phyloP scores from a whole-genome alignment of 352 stramenopile species.

The Phytophthora citrophthora region DNA sequence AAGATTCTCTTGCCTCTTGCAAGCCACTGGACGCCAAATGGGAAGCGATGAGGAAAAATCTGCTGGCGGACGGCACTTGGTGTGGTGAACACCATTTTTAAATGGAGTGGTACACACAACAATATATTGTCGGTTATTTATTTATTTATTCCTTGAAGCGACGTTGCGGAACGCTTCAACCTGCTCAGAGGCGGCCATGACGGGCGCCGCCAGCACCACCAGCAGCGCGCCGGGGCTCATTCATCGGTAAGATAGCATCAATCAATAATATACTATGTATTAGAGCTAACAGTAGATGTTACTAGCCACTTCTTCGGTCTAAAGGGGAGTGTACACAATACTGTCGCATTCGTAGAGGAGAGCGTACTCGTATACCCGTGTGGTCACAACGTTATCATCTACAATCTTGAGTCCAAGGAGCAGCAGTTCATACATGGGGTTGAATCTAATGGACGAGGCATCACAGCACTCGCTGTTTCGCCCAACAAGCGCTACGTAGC shows the following conservation, averaged over 20 bases:
- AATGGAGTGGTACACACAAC: background rate
- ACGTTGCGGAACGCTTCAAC: conserved; percentile 22
- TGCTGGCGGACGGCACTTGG: conserved; percentile 26
- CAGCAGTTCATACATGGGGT: conserved; percentile 92
- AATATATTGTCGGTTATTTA: background rate
- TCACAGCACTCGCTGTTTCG: conserved; percentile 87
- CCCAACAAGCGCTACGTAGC: conserved; percentile 89
- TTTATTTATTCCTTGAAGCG: conserved; percentile 1
- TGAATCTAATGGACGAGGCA: conserved; percentile 75
- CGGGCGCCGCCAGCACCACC: conserved; percentile 15
- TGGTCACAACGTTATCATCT: conserved; percentile 88
- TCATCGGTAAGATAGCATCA: conserved; percentile 30
- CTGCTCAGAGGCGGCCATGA: conserved; percentile 3
- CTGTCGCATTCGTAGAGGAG: conserved; percentile 87
- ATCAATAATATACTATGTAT: background rate
- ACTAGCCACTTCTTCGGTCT: conserved; percentile 86
- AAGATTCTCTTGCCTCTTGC: conserved; percentile 33
- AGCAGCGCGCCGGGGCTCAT: conserved; percentile 53
- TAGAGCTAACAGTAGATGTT: background rate
- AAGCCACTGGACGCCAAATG: conserved; percentile 41
- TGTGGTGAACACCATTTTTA: background rate
- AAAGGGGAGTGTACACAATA: conserved; percentile 84
- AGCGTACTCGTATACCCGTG: conserved; percentile 88
- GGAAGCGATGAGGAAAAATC: conserved; percentile 51
- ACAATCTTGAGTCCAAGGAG: conserved; percentile 91